phyloP scores from a whole-genome alignment of 495 filamentous ascomycete species.

The Peziza echinospora region DNA sequence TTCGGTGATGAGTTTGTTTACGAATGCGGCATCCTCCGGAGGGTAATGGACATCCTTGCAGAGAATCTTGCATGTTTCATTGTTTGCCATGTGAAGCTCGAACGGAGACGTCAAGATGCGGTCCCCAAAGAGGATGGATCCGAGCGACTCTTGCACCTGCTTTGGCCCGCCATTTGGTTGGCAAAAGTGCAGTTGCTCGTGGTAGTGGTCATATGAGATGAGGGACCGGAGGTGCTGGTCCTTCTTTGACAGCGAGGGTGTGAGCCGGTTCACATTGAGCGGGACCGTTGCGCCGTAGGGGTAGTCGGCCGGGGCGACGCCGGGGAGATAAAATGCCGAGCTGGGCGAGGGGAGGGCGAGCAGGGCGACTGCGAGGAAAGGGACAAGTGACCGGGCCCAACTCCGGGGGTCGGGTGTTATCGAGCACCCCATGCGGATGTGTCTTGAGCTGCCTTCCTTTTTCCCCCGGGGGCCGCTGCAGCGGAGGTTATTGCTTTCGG shows the following conservation, averaged over 20 bases:
- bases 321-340: slow-evolving; percentile 76
- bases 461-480: too few relatives aligned
- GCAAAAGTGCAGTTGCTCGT: slow-evolving; percentile 70
- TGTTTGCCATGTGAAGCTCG: slow-evolving; percentile 58
- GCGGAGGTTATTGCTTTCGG: too few relatives aligned
- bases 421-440: too few relatives aligned
- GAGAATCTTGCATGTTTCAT: slow-evolving; percentile 66
- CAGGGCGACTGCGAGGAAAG: slow-evolving; percentile 18
- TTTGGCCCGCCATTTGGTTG: slow-evolving; percentile 48
- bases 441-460: too few relatives aligned
- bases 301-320: slow-evolving; percentile 88
- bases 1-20: slow-evolving; percentile 58
- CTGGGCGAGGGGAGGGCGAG: slow-evolving; percentile 9
- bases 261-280: slow-evolving; percentile 78
- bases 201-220: slow-evolving; percentile 88
- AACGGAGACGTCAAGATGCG: slow-evolving; percentile 83
- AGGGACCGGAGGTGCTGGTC: slow-evolving; percentile 74
- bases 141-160: slow-evolving; percentile 65
- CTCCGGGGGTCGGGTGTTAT: too few relatives aligned
- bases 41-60: slow-evolving; percentile 47
- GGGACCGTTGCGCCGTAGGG: slow-evolving; percentile 52
- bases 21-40: slow-evolving; percentile 45
- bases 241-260: slow-evolving; percentile 49
- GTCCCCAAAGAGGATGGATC: slow-evolving; percentile 91
- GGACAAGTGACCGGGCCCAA: too few relatives aligned